Evolutionary conservation across 176 grass and related monocot species (phyloP).

Genomic region (Ananas comosus): DNA sequence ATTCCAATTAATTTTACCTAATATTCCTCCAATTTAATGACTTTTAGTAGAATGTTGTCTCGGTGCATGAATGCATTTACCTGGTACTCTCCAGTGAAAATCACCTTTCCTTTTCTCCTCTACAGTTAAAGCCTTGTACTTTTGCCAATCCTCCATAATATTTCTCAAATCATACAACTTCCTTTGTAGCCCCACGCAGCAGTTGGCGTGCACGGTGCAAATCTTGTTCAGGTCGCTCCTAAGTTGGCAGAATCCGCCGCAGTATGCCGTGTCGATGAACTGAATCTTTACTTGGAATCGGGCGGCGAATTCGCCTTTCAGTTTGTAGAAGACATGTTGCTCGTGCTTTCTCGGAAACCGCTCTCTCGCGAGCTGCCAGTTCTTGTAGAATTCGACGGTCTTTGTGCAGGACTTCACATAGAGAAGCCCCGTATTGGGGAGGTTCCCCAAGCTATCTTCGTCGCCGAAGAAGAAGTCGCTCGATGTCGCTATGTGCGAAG

Average conservation of each 20-base stretch:
- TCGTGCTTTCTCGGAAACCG: conserved; percentile 49
- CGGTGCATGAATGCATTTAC: conserved; percentile 30
- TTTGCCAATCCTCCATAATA: conserved; percentile 60
- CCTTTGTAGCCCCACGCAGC: conserved; percentile 50
- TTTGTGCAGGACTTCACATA: conserved; percentile 35
- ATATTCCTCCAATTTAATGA: too few species aligned
- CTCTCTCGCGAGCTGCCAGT: conserved; percentile 40
- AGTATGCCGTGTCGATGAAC: conserved; percentile 66
- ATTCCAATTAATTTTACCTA: too few species aligned
- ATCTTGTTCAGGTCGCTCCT: conserved; percentile 49
- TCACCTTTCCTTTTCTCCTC: conserved; percentile 11
- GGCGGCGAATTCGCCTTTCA: conserved; percentile 21
- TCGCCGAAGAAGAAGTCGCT: conserved; percentile 59
- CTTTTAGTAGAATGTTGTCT: background rate
- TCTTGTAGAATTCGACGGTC: conserved; percentile 58
- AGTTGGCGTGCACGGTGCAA: conserved; percentile 80
- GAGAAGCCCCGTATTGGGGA: conserved; percentile 61
- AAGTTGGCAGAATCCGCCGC: conserved; percentile 67
- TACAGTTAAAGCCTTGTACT: conserved; percentile 34
- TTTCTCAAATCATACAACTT: conserved; percentile 49
- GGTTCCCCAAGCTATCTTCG: conserved; percentile 40
- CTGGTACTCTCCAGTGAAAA: conserved; percentile 36
- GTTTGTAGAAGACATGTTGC: conserved; percentile 38
- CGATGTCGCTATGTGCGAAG: conserved; percentile 56
- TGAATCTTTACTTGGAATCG: conserved; percentile 35